phyloP scores from a whole-genome alignment of 805 yeast species.

The Grigorovia yakushimaensis region DNA sequence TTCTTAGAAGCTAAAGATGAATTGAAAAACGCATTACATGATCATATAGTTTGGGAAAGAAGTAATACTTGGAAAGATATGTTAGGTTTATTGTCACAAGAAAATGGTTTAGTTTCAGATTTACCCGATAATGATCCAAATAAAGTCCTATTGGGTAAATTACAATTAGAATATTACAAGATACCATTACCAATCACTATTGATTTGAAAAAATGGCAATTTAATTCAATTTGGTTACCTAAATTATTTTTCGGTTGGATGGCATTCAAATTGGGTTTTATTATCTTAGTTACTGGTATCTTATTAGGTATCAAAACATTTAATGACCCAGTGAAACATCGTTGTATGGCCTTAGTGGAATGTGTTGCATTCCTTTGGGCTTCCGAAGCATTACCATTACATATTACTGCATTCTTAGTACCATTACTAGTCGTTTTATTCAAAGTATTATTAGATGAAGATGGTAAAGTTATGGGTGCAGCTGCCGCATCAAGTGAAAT shows the following conservation, averaged over 20 bases:
- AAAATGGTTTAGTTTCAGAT: conserved; percentile 24
- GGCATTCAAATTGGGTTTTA: conserved; percentile 39
- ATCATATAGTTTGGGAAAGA: conserved; percentile 94
- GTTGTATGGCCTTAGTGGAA: conserved; percentile 58
- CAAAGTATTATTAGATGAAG: conserved; percentile 45
- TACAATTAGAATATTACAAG: conserved; percentile 27
- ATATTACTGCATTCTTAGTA: conserved; percentile 75
- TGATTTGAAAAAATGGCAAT: conserved; percentile 4
- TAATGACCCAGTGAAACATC: conserved; percentile 49
- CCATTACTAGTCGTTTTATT: conserved; percentile 73
- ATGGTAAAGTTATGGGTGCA: conserved; percentile 49
- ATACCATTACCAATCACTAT: conserved; percentile 25
- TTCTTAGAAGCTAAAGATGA: conserved; percentile 42
- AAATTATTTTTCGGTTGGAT: conserved; percentile 39
- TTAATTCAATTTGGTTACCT: conserved; percentile 30
- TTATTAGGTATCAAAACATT: conserved; percentile 52
- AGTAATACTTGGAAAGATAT: conserved; percentile 95
- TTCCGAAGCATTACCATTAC: conserved; percentile 85
- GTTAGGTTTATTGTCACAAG: conserved; percentile 67
- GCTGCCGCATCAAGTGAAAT: conserved; percentile 58
- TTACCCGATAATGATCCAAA: conserved; percentile 5
- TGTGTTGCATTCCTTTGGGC: conserved; percentile 81
- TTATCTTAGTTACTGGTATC: conserved; percentile 42
- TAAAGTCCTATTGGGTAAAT: conserved; percentile 23
- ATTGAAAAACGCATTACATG: conserved; percentile 59